Evolutionary conservation across 2,329 filamentous ascomycete species (phyloP).

Genomic region (Diaporthe vexans): DNA sequence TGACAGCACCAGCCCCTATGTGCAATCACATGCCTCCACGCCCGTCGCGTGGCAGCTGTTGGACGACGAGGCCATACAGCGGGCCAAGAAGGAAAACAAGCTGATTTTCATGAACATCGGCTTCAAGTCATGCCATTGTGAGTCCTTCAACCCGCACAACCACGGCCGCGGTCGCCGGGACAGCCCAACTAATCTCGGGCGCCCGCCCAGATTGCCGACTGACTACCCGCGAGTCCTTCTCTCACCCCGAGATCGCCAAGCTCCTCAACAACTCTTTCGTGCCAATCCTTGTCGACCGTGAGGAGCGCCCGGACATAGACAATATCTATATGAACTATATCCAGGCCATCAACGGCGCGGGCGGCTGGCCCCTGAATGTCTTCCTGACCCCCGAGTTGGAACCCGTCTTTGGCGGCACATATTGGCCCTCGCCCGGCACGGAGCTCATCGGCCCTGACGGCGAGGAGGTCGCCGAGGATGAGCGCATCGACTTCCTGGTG

Average conservation of each 20-base stretch:
- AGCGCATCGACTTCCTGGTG: constrained; percentile 83
- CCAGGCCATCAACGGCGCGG: constrained; percentile 89
- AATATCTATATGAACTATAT: constrained; percentile 99
- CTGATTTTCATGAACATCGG: constrained; percentile 95
- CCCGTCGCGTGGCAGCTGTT: constrained; percentile 94
- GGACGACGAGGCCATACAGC: constrained; percentile 79
- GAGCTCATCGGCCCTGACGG: constrained; percentile 58
- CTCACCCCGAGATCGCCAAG: constrained; percentile 82
- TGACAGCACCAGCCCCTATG: constrained; percentile 65
- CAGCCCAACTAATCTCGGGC: background rate
- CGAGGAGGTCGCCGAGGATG: constrained; percentile 60
- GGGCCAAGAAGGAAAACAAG: constrained; percentile 86
- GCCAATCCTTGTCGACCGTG: constrained; percentile 92
- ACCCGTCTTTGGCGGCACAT: constrained; percentile 95
- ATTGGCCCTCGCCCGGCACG: constrained; percentile 88
- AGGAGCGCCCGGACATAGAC: constrained; percentile 94
- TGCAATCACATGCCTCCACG: constrained; percentile 82
- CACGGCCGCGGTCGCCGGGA: background rate
- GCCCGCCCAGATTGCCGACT: constrained; percentile 79
- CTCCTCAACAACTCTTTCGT: constrained; percentile 91
- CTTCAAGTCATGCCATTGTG: constrained; percentile 95
- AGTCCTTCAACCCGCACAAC: constrained; percentile 51
- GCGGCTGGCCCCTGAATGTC: constrained; percentile 96
- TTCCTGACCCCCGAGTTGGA: constrained; percentile 94
- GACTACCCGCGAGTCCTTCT: constrained; percentile 93